These are phyloP conservation scores for Scutellaria baicalensis DNA, from an alignment of 257 asterid genomes.

Conservation along the genomic window DNA sequence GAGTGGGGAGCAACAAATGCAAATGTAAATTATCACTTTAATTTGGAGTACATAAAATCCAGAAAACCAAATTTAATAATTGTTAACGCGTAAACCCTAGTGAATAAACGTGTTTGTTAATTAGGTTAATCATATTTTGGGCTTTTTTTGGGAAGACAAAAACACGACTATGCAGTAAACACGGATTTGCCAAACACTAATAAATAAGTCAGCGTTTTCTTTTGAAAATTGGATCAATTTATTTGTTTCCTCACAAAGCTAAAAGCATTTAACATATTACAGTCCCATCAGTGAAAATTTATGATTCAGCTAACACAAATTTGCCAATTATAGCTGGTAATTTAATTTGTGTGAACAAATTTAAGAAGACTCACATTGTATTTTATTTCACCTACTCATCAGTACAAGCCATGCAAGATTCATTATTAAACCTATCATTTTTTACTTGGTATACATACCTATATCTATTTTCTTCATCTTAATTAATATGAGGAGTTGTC, in stretches of 20 bases:
- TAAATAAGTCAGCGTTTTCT: neutral
- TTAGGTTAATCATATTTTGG: neutral
- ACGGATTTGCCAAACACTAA: neutral
- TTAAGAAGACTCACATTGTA: neutral
- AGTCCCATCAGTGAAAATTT: neutral
- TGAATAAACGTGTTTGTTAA: neutral
- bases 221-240: too few species aligned
- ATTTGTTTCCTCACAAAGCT: too few species aligned
- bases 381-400: neutral
- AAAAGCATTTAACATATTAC: too few species aligned
- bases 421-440: neutral
- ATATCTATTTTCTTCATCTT: neutral
- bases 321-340: neutral
- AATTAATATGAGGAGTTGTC: neutral
- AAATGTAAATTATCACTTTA: neutral
- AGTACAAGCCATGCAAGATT: neutral
- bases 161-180: neutral
- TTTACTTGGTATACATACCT: neutral
- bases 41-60: neutral
- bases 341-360: neutral
- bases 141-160: neutral
- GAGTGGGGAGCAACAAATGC: slow-evolving; percentile 12
- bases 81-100: slow-evolving; percentile 8
- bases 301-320: neutral
- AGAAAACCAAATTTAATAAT: neutral